Evolutionary conservation across 2,329 filamentous ascomycete species (phyloP).

Genomic region (Colletotrichum plurivorum): DNA sequence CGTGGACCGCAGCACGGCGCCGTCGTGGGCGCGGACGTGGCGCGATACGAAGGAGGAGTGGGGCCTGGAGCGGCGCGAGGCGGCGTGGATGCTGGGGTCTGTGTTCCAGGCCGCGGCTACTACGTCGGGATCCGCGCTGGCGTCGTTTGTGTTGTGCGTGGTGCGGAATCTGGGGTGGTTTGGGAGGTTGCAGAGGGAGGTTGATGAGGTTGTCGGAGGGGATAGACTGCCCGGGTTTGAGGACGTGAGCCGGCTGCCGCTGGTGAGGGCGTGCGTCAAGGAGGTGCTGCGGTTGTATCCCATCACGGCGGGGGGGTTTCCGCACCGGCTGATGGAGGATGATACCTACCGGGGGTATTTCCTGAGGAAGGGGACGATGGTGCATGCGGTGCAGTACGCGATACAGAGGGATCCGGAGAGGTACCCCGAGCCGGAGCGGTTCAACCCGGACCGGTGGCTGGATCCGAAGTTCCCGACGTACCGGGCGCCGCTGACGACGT

Average conservation of each 20-base stretch:
- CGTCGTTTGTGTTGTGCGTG: constrained; percentile 47
- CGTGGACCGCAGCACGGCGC: constrained; percentile 25
- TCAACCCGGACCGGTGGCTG: constrained; percentile 57
- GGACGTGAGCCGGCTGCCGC: constrained; percentile 54
- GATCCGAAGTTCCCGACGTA: constrained; percentile 55
- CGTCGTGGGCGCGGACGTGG: constrained; percentile 33
- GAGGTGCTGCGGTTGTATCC: constrained; percentile 67
- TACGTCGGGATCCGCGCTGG: constrained; percentile 50
- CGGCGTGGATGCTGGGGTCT: constrained; percentile 48
- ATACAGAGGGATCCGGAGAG: constrained; percentile 59
- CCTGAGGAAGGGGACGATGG: constrained; percentile 64
- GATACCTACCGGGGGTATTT: constrained; percentile 67
- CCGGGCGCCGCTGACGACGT: constrained; percentile 53
- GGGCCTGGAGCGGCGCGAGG: constrained; percentile 44
- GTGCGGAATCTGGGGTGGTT: constrained; percentile 51
- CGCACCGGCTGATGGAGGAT: constrained; percentile 64
- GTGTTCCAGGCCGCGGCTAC: constrained; percentile 55
- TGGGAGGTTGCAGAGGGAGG: constrained; percentile 53
- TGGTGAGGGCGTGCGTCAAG: constrained; percentile 55
- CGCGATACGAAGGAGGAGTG: constrained; percentile 16
- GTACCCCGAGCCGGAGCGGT: constrained; percentile 55
- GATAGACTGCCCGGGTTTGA: constrained; percentile 52
- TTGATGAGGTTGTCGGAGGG: constrained; percentile 53
- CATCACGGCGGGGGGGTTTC: constrained; percentile 59
- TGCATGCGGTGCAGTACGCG: constrained; percentile 67